phyloP scores from a whole-genome alignment of 2,329 filamentous ascomycete species.

The Microcera coccophila region DNA sequence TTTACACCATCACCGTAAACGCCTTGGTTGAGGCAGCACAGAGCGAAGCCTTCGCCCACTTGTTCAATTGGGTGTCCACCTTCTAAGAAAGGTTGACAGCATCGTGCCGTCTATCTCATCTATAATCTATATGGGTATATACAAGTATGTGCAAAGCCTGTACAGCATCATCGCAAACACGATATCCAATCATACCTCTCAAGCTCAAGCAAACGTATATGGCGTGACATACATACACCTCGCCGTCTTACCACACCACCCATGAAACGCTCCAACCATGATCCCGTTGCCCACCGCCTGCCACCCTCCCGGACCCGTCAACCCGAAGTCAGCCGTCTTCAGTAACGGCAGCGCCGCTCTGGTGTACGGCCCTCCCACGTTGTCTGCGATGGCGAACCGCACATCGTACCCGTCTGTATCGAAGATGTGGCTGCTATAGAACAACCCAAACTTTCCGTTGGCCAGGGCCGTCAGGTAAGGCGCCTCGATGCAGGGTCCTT shows the following conservation, averaged over 20 bases:
- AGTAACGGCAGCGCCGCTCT: slow-evolving; percentile 32
- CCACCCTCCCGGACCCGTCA: slow-evolving; percentile 41
- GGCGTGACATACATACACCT: slow-evolving; percentile 37
- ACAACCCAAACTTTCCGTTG: slow-evolving; percentile 53
- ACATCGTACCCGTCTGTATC: slow-evolving; percentile 53
- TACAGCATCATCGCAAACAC: not conserved
- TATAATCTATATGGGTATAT: too few species aligned
- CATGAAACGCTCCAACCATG: slow-evolving; percentile 36
- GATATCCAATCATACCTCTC: not conserved
- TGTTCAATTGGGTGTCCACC: too few species aligned
- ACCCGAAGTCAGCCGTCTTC: slow-evolving; percentile 35
- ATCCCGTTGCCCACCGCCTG: slow-evolving; percentile 30
- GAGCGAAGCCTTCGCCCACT: too few species aligned
- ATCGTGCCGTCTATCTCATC: too few species aligned
- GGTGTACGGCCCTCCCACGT: slow-evolving; percentile 37
- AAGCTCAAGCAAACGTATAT: slow-evolving; percentile 6
- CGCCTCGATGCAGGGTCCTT: slow-evolving; percentile 59
- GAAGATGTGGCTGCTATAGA: slow-evolving; percentile 61
- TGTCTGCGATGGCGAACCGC: slow-evolving; percentile 51
- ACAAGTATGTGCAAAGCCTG: too few species aligned
- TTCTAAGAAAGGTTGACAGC: too few species aligned
- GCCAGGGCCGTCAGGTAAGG: slow-evolving; percentile 48
- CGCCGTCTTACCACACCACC: slow-evolving; percentile 29
- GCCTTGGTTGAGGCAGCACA: too few species aligned
- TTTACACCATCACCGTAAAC: too few species aligned